These are phyloP conservation scores for Zopfia rhizophila DNA, from an alignment of 2,329 filamentous ascomycete genomes.

Conservation along the genomic window DNA sequence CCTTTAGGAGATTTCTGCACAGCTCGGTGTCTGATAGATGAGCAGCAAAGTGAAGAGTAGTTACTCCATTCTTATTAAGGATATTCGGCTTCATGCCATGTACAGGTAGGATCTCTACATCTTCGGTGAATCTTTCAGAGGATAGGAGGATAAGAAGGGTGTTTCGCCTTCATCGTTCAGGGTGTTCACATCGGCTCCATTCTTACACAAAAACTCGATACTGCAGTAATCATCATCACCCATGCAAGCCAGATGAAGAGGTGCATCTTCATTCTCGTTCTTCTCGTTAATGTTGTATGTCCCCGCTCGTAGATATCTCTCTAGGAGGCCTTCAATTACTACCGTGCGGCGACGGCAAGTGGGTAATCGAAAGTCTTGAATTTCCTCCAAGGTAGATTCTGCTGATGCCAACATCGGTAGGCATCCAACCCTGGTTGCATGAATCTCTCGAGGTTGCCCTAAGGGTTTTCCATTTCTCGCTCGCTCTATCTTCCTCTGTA, in stretches of 20 bases:
- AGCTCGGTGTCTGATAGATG: neutral
- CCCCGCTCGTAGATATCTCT: constrained; percentile 1
- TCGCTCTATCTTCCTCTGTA: neutral
- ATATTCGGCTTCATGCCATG: neutral
- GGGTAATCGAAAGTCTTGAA: neutral
- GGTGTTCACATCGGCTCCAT: constrained; percentile 3
- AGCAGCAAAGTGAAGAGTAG: neutral
- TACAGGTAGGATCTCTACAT: neutral
- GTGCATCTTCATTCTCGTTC: constrained; percentile 4
- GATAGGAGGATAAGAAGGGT: neutral
- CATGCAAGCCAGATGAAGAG: neutral
- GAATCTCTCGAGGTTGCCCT: neutral
- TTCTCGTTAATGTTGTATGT: neutral
- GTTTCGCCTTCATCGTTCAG: neutral
- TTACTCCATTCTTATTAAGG: neutral
- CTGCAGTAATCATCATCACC: neutral
- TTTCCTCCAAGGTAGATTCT: neutral
- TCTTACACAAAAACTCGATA: neutral
- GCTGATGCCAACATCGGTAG: neutral
- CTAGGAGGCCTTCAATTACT: neutral
- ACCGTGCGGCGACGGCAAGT: neutral
- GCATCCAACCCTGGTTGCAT: neutral
- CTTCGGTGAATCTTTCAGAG: neutral
- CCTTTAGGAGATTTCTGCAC: neutral
- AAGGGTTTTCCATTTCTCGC: neutral